These are phyloP conservation scores for Theileria luwenshuni DNA, from an alignment of 169 alveolate genomes.

Conservation along the genomic window DNA sequence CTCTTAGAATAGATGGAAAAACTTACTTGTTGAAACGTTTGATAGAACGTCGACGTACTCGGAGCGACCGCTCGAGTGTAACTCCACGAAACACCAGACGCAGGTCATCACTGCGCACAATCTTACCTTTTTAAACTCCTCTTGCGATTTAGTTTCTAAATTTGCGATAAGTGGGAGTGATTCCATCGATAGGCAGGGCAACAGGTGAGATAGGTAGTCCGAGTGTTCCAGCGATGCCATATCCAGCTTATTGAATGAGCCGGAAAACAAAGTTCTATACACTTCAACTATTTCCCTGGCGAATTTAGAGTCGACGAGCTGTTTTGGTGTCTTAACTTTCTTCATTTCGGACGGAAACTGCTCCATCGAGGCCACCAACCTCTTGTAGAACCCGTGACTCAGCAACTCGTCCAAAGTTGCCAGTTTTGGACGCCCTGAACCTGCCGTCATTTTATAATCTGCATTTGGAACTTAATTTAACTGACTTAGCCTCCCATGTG, in stretches of 20 bases:
- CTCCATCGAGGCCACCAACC: constrained; percentile 32
- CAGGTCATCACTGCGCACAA: constrained; percentile 65
- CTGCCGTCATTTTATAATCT: constrained; percentile 20
- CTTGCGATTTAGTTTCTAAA: constrained; percentile 1
- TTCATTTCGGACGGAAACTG: constrained; percentile 8
- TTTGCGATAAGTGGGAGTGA: constrained; percentile 49
- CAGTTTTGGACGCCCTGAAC: constrained; percentile 30
- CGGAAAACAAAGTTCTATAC: constrained; percentile 25
- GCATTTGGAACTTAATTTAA: neutral
- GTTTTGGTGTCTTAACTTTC: constrained; percentile 24
- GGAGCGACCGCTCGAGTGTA: constrained; percentile 57
- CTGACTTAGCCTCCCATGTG: too few relatives aligned
- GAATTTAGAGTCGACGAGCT: constrained; percentile 22
- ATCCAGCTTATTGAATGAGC: constrained; percentile 39
- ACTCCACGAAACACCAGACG: constrained; percentile 65
- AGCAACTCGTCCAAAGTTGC: constrained; percentile 51
- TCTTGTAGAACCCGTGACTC: constrained; percentile 35
- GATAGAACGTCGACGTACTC: constrained; percentile 59
- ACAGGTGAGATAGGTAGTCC: constrained; percentile 33
- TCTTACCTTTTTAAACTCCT: constrained; percentile 17
- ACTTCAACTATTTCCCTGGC: constrained; percentile 25
- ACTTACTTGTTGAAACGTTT: constrained; percentile 48
- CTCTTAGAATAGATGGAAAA: neutral
- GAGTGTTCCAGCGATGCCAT: constrained; percentile 63
- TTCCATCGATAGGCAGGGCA: constrained; percentile 59